Evolutionary conservation across 148 eudicot genomes (phyloP).

Genomic region (Rhododendron mucronatum): DNA sequence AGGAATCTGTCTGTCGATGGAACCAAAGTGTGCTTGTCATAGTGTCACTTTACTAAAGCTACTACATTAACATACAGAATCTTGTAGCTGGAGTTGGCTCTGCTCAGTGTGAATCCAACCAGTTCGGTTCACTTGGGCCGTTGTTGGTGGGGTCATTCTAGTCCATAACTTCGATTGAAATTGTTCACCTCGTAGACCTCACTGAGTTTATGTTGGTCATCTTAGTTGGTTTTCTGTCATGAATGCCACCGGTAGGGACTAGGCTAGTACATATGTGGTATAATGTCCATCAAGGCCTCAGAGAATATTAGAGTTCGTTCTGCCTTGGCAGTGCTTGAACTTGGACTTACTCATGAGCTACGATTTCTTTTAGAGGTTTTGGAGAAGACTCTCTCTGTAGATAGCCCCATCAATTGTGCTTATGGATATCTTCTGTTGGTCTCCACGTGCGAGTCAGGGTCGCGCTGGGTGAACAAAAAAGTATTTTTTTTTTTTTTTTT

Average conservation of each 20-base stretch:
- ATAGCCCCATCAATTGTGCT: neutral
- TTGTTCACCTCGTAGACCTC: neutral
- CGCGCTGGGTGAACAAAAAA: neutral
- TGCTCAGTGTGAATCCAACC: neutral
- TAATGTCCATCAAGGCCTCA: neutral
- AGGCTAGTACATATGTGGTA: neutral
- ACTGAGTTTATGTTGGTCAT: neutral
- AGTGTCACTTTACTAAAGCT: neutral
- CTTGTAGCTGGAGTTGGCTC: neutral
- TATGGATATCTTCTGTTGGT: too few relatives aligned
- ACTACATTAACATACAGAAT: neutral
- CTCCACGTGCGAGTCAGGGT: neutral
- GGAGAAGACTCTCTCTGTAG: too few relatives aligned
- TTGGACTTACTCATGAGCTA: neutral
- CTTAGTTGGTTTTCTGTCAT: neutral
- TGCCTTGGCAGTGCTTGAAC: neutral
- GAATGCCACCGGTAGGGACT: neutral
- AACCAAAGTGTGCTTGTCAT: neutral
- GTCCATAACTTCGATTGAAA: neutral
- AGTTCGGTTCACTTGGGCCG: neutral
- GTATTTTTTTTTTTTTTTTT: too few relatives aligned
- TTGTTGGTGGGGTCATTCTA: neutral
- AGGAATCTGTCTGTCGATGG: neutral
- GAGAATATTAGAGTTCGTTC: neutral
- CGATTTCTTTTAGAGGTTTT: neutral